Percentiles rank a stretch among this genome's conserved stretches.
Conservation (phyloP, 768 basidiomycete genomes). For the Collybia sordida region DNA sequence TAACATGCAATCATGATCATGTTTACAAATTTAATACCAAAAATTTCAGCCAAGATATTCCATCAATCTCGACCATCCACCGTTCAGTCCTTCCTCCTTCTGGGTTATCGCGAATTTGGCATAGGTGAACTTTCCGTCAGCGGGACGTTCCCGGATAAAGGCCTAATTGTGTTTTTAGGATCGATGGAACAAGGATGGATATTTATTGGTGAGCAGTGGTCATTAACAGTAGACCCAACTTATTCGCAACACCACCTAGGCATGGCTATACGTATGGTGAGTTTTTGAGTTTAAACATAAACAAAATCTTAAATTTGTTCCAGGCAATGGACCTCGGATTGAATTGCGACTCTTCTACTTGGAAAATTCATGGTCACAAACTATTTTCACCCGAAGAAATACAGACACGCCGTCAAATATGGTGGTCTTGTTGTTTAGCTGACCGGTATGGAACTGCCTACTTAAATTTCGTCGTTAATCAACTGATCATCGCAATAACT, state of each 20-base stretch:
- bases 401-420: conserved; percentile 72
- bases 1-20: conserved; percentile 1
- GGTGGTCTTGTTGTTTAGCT: conserved; percentile 74
- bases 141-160: neutral
- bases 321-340: conserved; percentile 81
- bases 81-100: conserved; percentile 76
- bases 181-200: conserved; percentile 87
- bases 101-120: conserved; percentile 85
- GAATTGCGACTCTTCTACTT: conserved; percentile 75
- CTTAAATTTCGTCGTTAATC: neutral
- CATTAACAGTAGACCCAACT: conserved; percentile 1
- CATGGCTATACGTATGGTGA: conserved; percentile 76
- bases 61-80: conserved; percentile 72
- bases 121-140: conserved; percentile 39
- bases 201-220: conserved; percentile 55
- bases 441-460: conserved; percentile 51
- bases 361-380: conserved; percentile 61
- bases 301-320: conserved; percentile 3
- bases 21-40: conserved; percentile 8
- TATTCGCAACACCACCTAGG: conserved; percentile 34
- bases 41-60: conserved; percentile 52
- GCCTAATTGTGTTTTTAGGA: conserved; percentile 28
- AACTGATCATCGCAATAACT: conserved; percentile 5
- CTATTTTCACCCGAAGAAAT: conserved; percentile 67
- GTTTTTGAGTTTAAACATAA: conserved; percentile 9